phyloP scores from a whole-genome alignment of 176 grass and related monocot genomes.

The Juncus effusus region DNA sequence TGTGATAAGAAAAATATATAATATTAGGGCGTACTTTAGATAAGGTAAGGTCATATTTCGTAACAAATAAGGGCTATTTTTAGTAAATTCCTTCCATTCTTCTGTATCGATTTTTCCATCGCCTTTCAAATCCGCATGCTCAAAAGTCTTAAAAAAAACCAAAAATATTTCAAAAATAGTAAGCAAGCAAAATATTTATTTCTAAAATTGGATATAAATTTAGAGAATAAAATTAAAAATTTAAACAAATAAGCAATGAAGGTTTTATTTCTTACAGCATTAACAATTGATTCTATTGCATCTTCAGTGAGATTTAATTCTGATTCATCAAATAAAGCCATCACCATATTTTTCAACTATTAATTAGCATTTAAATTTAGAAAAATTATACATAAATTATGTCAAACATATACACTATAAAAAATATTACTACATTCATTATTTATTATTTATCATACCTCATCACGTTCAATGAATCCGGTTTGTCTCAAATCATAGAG shows the following conservation, averaged over 20 bases:
- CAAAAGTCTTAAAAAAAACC: conserved; percentile 59
- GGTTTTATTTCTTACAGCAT: conserved; percentile 36
- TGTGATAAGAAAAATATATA: conserved; percentile 1
- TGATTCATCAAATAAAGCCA: conserved; percentile 63
- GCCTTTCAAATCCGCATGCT: conserved; percentile 61
- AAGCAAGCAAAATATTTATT: background rate
- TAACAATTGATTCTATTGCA: conserved; percentile 48
- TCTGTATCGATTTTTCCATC: conserved; percentile 70
- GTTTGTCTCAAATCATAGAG: conserved; percentile 75
- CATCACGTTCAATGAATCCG: conserved; percentile 70
- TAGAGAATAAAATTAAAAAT: background rate
- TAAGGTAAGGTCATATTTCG: conserved; percentile 85
- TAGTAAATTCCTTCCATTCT: conserved; percentile 71
- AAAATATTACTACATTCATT: background rate
- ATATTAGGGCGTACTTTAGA: conserved; percentile 38
- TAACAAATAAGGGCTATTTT: conserved; percentile 51
- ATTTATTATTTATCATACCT: conserved; percentile 34
- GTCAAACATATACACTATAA: too few species aligned
- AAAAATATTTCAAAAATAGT: background rate
- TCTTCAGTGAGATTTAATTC: conserved; percentile 47
- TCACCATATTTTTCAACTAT: conserved; percentile 73
- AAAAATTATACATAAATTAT: background rate
- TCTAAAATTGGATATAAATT: too few species aligned
- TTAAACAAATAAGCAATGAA: background rate
- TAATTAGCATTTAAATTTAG: background rate